A percentile compares a stretch with the other conserved stretches of the same genome.
These are phyloP conservation scores for Kalaharituber pfeilii DNA, from an alignment of 2,329 filamentous ascomycete genomes.

Conservation along the genomic window DNA sequence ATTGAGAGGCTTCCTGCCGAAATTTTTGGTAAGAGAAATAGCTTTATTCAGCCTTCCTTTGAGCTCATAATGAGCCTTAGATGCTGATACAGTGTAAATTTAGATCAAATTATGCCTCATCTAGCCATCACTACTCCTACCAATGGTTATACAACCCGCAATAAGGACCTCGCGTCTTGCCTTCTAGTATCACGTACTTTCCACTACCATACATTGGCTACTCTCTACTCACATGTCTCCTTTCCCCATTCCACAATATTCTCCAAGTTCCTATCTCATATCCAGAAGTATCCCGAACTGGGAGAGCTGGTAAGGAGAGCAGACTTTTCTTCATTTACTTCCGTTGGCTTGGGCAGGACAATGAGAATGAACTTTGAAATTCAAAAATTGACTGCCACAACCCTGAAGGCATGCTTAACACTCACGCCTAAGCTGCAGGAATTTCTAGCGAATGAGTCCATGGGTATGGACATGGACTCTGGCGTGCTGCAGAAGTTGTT, in stretches of 20 bases:
- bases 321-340: conserved; percentile 76
- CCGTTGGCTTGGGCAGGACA: conserved; percentile 56
- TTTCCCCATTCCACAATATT: conserved; percentile 72
- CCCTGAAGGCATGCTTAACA: conserved; percentile 52
- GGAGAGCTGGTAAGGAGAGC: conserved; percentile 61
- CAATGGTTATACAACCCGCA: conserved; percentile 59
- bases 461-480: conserved; percentile 57
- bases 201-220: conserved; percentile 53
- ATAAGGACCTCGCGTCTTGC: conserved; percentile 59
- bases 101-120: conserved; percentile 56
- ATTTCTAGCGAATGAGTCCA: conserved; percentile 63
- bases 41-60: conserved; percentile 2
- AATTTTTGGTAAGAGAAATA: conserved; percentile 40
- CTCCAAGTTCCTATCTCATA: conserved; percentile 57
- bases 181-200: conserved; percentile 58
- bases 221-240: conserved; percentile 62
- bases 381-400: conserved; percentile 57
- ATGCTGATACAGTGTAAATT: conserved; percentile 11
- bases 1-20: conserved; percentile 54
- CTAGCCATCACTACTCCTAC: conserved; percentile 56
- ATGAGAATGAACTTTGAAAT: conserved; percentile 58
- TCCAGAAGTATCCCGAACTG: conserved; percentile 47
- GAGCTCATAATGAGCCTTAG: neutral
- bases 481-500: conserved; percentile 54
- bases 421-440: conserved; percentile 58